phyloP scores from a whole-genome alignment of 768 basidiomycete species.

The Epithele typhae region DNA sequence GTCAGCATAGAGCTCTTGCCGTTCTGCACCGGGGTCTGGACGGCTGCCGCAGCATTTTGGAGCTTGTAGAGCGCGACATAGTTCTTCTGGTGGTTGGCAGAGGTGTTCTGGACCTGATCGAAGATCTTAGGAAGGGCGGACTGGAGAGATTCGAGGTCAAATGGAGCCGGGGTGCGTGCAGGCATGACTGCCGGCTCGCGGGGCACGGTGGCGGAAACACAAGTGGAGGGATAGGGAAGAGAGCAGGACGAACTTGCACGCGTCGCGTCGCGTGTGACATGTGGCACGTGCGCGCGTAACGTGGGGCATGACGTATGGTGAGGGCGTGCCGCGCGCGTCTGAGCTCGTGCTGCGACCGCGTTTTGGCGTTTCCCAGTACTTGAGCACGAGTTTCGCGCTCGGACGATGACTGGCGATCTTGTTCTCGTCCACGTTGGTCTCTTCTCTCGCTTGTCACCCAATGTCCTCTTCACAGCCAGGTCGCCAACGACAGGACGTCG shows the following conservation, averaged over 20 bases:
- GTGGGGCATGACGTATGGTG: not conserved
- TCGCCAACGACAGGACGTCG: conserved; percentile 23
- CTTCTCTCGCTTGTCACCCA: conserved; percentile 2
- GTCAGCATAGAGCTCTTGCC: conserved; percentile 50
- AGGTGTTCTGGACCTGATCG: conserved; percentile 68
- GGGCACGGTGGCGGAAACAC: not conserved
- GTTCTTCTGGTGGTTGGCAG: conserved; percentile 89
- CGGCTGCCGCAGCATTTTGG: conserved; percentile 57
- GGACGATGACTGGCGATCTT: conserved; percentile 3
- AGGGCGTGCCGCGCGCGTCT: not conserved
- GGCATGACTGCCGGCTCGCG: conserved; percentile 22
- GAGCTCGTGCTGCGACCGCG: no score
- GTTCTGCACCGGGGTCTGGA: conserved; percentile 45
- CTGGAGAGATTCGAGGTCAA: conserved; percentile 25
- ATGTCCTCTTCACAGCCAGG: conserved; percentile 18
- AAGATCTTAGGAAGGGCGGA: conserved; percentile 60
- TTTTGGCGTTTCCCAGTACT: no score
- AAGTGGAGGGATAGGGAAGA: no score
- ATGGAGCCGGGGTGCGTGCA: conserved; percentile 16
- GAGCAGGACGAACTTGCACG: not conserved
- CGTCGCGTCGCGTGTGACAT: not conserved
- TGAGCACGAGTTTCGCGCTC: no score
- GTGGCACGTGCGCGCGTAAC: no score
- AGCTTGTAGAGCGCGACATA: conserved; percentile 77
- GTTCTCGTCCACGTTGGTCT: conserved; percentile 2